phyloP scores from a whole-genome alignment of 805 yeast genomes.

The Myxozyma melibiosi region DNA sequence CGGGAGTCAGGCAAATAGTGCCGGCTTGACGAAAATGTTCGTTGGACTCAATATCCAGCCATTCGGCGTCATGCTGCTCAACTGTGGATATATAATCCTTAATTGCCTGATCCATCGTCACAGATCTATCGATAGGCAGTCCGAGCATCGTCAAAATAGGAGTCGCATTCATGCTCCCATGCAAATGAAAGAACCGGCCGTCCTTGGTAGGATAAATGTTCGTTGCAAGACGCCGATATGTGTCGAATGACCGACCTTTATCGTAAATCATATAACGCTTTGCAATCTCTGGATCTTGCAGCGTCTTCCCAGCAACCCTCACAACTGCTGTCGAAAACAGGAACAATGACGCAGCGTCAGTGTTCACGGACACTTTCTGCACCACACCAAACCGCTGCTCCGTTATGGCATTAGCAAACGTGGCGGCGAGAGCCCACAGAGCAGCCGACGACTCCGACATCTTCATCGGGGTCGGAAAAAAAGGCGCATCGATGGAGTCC shows the following conservation, averaged over 20 bases:
- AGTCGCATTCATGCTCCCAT: slow-evolving; percentile 42
- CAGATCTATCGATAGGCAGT: slow-evolving; percentile 39
- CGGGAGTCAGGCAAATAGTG: slow-evolving; percentile 38
- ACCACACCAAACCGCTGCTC: too few species aligned
- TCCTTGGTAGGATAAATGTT: slow-evolving; percentile 42
- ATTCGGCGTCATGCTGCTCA: slow-evolving; percentile 33
- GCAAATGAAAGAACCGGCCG: slow-evolving; percentile 37
- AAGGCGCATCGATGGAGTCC: too few species aligned
- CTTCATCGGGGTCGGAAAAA: too few species aligned
- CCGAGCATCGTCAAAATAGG: slow-evolving; percentile 43
- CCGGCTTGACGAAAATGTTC: slow-evolving; percentile 43
- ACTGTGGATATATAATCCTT: slow-evolving; percentile 38
- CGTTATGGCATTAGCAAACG: too few species aligned
- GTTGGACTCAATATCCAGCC: slow-evolving; percentile 39
- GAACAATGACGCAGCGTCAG: slow-evolving; percentile 41
- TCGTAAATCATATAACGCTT: slow-evolving; percentile 35
- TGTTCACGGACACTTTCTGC: slow-evolving; percentile 29
- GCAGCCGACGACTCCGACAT: too few species aligned
- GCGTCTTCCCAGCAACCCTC: slow-evolving; percentile 40
- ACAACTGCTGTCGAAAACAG: slow-evolving; percentile 42
- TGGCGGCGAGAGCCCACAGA: too few species aligned
- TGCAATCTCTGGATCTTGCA: slow-evolving; percentile 35
- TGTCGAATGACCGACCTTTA: slow-evolving; percentile 36
- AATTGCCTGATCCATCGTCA: too few species aligned
- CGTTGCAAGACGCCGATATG: slow-evolving; percentile 43